Evolutionary conservation across 352 stramenopile genomes (phyloP).

Genomic region (Phytophthora pluvialis): DNA sequence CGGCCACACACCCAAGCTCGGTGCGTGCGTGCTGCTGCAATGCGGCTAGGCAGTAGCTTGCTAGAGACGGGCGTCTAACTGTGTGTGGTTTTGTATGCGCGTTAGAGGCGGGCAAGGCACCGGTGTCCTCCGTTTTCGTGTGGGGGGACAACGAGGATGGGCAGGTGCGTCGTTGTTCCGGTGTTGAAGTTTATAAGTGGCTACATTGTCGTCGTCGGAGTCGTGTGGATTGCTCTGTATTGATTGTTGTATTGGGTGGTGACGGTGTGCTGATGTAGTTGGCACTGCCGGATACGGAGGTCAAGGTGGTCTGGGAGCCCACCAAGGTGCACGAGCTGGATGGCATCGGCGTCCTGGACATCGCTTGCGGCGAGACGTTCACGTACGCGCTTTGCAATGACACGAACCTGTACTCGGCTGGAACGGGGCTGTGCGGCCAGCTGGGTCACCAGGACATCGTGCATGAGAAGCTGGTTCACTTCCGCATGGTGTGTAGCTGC

Average conservation of each 20-base stretch:
- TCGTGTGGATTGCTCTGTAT: background rate
- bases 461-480: constrained; percentile 80
- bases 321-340: constrained; percentile 69
- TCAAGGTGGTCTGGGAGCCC: constrained; percentile 64
- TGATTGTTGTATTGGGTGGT: constrained; percentile 9
- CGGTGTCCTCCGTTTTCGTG: constrained; percentile 67
- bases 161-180: constrained; percentile 48
- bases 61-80: constrained; percentile 15
- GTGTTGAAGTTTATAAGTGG: constrained; percentile 19
- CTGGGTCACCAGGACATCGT: constrained; percentile 79
- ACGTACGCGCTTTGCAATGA: constrained; percentile 75
- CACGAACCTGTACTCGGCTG: constrained; percentile 76
- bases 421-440: constrained; percentile 65
- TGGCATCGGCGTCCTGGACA: constrained; percentile 64
- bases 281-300: constrained; percentile 49
- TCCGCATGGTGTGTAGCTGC: constrained; percentile 61
- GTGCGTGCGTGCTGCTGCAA: constrained; percentile 33
- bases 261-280: constrained; percentile 40
- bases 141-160: constrained; percentile 86
- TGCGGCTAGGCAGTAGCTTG: background rate
- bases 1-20: constrained; percentile 55
- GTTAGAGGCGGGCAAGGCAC: constrained; percentile 44
- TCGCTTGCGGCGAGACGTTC: constrained; percentile 68
- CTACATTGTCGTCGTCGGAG: constrained; percentile 12
- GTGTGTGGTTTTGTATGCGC: background rate